Percentiles rank a stretch among this genome's conserved stretches.
These are phyloP conservation scores for Rhizopogon vinicolor DNA, from an alignment of 768 basidiomycete species.

Conservation along the genomic window DNA sequence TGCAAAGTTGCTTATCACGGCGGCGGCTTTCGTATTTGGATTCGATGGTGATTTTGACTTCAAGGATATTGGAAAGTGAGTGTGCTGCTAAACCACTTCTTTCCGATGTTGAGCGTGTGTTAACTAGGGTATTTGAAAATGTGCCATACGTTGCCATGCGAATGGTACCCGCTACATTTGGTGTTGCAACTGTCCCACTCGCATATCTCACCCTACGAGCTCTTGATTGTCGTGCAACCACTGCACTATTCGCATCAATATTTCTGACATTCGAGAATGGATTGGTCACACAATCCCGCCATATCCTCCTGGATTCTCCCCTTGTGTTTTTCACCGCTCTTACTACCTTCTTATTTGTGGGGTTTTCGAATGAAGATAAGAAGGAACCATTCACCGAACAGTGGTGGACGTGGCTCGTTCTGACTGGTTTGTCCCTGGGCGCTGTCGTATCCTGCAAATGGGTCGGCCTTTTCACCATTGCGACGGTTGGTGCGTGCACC, in stretches of 20 bases:
- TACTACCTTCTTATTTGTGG: conserved; percentile 79
- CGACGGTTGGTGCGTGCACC: conserved; percentile 85
- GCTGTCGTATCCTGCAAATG: conserved; percentile 95
- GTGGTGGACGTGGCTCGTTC: conserved; percentile 92
- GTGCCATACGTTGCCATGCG: conserved; percentile 98
- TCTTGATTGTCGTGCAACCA: conserved; percentile 88
- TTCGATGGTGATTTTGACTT: conserved; percentile 96
- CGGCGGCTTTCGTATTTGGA: conserved; percentile 82
- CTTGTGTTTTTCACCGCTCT: conserved; percentile 97
- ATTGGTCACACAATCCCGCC: conserved; percentile 90
- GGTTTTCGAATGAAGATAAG: conserved; percentile 90
- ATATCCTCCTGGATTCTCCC: conserved; percentile 98
- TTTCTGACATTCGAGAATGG: conserved; percentile 98
- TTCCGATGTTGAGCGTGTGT: background rate
- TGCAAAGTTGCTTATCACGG: conserved; percentile 91
- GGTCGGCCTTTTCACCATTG: conserved; percentile 98
- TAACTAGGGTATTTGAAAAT: conserved; percentile 66
- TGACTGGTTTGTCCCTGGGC: conserved; percentile 87
- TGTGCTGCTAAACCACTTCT: conserved; percentile 7
- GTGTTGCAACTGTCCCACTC: conserved; percentile 84
- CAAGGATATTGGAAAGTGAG: conserved; percentile 94
- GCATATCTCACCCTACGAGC: conserved; percentile 92
- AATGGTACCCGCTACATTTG: conserved; percentile 86
- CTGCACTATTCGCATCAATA: conserved; percentile 85
- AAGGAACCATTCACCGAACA: conserved; percentile 72